These are phyloP conservation scores for Cadophora sp. DNA, from an alignment of 2,329 filamentous ascomycete genomes.

Conservation along the genomic window DNA sequence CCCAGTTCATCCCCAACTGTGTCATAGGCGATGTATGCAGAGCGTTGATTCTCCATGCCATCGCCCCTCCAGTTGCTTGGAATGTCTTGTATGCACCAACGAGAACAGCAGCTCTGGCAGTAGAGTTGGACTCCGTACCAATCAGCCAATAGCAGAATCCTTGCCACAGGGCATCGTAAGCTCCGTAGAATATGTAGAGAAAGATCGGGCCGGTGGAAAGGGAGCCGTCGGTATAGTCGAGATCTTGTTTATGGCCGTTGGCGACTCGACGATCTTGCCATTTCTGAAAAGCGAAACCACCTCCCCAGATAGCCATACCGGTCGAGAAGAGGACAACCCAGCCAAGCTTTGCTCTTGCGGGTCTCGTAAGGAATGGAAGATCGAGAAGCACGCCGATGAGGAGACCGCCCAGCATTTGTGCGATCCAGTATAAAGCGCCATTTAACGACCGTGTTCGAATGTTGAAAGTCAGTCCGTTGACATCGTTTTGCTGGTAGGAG, in stretches of 20 bases:
- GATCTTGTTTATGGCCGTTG: conserved; percentile 28
- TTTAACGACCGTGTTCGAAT: neutral
- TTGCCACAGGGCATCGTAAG: conserved; percentile 1
- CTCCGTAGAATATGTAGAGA: conserved; percentile 56
- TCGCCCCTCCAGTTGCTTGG: neutral
- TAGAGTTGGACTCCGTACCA: neutral
- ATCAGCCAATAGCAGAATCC: conserved; percentile 1
- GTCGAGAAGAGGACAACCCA: conserved; percentile 55
- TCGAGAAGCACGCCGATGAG: neutral
- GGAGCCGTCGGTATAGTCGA: conserved; percentile 39
- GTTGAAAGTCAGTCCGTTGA: neutral
- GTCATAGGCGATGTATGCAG: neutral
- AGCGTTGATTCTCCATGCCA: conserved; percentile 10
- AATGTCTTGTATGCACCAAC: conserved; percentile 1
- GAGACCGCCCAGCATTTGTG: neutral
- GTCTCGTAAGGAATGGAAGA: conserved; percentile 4
- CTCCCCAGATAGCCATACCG: conserved; percentile 62
- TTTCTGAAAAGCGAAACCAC: conserved; percentile 70
- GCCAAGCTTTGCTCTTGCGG: neutral
- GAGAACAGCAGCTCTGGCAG: conserved; percentile 3
- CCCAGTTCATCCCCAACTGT: conserved; percentile 1
- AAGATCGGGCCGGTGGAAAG: conserved; percentile 68
- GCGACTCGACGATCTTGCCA: conserved; percentile 55
- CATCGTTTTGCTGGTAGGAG: neutral
- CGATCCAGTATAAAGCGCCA: neutral